Conservation (phyloP, 2,329 filamentous ascomycete genomes). For the Amylocarpus encephaloides region DNA sequence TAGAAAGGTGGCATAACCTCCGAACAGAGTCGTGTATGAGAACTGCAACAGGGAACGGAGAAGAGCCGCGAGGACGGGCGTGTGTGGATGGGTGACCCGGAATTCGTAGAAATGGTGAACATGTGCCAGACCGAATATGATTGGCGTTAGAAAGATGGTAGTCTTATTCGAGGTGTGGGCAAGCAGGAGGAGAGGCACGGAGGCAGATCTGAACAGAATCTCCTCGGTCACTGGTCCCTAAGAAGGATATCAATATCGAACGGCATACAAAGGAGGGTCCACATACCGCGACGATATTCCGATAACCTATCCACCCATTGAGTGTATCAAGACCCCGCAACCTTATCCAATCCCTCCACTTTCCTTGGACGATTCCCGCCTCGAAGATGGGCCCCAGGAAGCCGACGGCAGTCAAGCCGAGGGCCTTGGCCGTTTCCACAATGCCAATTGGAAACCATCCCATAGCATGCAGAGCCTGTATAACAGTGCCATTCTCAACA, state of each 20-base stretch:
- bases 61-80: slow-evolving; percentile 56
- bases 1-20: slow-evolving; percentile 85
- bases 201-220: slow-evolving; percentile 82
- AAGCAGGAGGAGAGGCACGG: slow-evolving; percentile 75
- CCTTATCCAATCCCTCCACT: slow-evolving; percentile 59
- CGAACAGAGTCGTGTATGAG: slow-evolving; percentile 85
- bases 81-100: slow-evolving; percentile 68
- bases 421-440: slow-evolving; percentile 53
- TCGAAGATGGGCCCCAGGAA: slow-evolving; percentile 85
- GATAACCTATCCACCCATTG: slow-evolving; percentile 72
- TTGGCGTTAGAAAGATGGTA: slow-evolving; percentile 74
- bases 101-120: slow-evolving; percentile 97
- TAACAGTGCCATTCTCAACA: slow-evolving; percentile 40
- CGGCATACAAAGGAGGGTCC: background rate
- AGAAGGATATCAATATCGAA: slow-evolving; percentile 1
- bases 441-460: slow-evolving; percentile 75
- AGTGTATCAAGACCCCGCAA: slow-evolving; percentile 53
- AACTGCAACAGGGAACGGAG: slow-evolving; percentile 77
- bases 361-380: slow-evolving; percentile 63
- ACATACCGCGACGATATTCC: slow-evolving; percentile 79
- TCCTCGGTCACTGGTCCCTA: slow-evolving; percentile 88
- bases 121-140: slow-evolving; percentile 91
- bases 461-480: slow-evolving; percentile 60
- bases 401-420: slow-evolving; percentile 69
- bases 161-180: slow-evolving; percentile 44